These are phyloP conservation scores for Fusarium sororula DNA, from an alignment of 2,329 filamentous ascomycete species.

Conservation along the genomic window DNA sequence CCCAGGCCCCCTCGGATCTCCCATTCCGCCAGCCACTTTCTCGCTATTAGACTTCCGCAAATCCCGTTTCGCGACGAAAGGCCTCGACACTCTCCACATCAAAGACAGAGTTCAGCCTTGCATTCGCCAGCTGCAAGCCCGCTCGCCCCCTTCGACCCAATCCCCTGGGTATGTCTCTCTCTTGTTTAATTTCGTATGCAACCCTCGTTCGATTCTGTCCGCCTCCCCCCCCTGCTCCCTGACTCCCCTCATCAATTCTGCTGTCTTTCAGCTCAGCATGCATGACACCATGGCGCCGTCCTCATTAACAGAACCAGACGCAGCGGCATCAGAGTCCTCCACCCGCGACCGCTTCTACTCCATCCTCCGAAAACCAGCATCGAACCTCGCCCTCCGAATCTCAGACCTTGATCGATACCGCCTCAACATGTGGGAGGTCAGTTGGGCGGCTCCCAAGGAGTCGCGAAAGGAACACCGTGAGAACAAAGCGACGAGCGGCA, in stretches of 20 bases:
- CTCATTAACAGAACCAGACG: neutral
- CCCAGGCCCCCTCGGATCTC: neutral
- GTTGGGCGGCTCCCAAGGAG: slow-evolving; percentile 28
- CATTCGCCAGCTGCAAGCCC: slow-evolving; percentile 20
- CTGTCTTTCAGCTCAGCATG: neutral
- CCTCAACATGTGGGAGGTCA: slow-evolving; percentile 35
- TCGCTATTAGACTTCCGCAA: neutral
- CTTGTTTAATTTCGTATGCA: neutral
- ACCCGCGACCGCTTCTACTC: slow-evolving; percentile 1
- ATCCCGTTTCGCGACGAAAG: neutral
- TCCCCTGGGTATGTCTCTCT: neutral
- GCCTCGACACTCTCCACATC: slow-evolving; percentile 7
- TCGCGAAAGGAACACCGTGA: slow-evolving; percentile 32
- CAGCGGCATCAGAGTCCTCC: neutral
- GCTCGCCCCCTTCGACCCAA: neutral
- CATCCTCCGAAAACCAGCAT: slow-evolving; percentile 21
- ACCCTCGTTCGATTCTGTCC: neutral
- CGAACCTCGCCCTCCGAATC: neutral
- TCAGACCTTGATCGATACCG: slow-evolving; percentile 12
- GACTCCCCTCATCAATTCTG: neutral
- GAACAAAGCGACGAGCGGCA: slow-evolving; percentile 9
- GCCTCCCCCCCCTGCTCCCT: neutral
- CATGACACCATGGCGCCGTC: neutral
- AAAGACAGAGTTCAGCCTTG: slow-evolving; percentile 27
- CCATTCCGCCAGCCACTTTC: neutral